A percentile compares a stretch with the other conserved stretches of the same genome.
These are phyloP conservation scores for Saccharomyces hybrid DNA, from an alignment of 1,139 yeast genomes.

Conservation along the genomic window DNA sequence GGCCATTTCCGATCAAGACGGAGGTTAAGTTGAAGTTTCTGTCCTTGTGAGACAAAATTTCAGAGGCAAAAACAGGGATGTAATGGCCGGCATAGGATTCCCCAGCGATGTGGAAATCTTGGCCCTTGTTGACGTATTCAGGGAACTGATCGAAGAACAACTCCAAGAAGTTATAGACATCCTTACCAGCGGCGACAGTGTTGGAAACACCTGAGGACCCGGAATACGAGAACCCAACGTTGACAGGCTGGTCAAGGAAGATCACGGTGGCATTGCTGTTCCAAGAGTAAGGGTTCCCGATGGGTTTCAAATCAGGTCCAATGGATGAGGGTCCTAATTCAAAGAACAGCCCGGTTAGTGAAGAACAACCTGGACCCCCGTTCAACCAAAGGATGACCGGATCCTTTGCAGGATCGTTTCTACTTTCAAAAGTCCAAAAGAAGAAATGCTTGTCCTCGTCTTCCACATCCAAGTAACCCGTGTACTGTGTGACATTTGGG, in stretches of 20 bases:
- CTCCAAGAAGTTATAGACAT: conserved; percentile 85
- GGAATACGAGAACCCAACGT: conserved; percentile 87
- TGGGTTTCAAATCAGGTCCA: conserved; percentile 54
- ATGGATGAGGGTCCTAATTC: conserved; percentile 85
- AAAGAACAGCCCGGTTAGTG: conserved; percentile 83
- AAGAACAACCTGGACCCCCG: conserved; percentile 90
- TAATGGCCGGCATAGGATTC: conserved; percentile 99
- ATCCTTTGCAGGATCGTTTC: conserved; percentile 81
- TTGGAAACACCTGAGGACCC: conserved; percentile 48
- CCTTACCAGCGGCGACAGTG: conserved; percentile 87
- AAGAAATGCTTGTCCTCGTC: conserved; percentile 81
- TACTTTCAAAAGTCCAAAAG: conserved; percentile 82
- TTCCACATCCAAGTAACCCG: conserved; percentile 81
- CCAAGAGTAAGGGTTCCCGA: conserved; percentile 77
- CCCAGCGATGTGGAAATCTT: conserved; percentile 91
- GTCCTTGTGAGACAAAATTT: conserved; percentile 70
- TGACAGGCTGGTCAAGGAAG: conserved; percentile 91
- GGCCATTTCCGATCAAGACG: conserved; percentile 90
- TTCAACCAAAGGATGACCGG: conserved; percentile 85
- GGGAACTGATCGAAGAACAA: conserved; percentile 91
- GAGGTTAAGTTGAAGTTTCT: conserved; percentile 81
- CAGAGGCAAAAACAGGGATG: conserved; percentile 87
- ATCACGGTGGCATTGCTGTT: conserved; percentile 83
- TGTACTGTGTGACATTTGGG: conserved; percentile 62
- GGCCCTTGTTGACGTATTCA: conserved; percentile 47